Conservation (phyloP, 257 asterid species). For the Schizonepeta tenuifolia region DNA sequence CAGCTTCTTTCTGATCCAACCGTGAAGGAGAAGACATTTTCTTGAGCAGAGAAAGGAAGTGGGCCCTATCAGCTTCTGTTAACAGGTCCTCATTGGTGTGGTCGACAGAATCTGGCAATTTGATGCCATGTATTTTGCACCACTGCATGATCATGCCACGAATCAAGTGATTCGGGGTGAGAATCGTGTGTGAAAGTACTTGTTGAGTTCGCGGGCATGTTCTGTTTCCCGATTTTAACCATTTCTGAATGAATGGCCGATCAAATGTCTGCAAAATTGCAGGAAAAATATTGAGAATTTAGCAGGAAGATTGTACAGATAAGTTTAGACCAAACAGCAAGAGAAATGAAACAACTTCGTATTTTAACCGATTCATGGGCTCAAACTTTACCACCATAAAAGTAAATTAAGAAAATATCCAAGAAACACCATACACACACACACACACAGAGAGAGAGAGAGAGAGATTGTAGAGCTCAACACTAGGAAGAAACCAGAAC, state of each 20-base stretch:
- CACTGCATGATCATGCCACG: conserved; percentile 67
- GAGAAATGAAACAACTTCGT: neutral
- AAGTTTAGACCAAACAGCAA: neutral
- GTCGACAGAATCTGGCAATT: conserved; percentile 52
- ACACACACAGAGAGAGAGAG: neutral
- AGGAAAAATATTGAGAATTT: conserved; percentile 20
- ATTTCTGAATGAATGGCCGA: conserved; percentile 72
- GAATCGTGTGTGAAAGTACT: conserved; percentile 71
- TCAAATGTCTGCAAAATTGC: conserved; percentile 75
- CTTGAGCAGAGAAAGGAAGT: conserved; percentile 55
- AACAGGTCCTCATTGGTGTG: conserved; percentile 50
- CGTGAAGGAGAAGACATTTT: conserved; percentile 53
- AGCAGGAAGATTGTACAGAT: neutral
- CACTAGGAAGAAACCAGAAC: neutral
- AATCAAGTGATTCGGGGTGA: conserved; percentile 74
- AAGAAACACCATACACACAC: too few relatives aligned
- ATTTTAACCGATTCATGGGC: neutral
- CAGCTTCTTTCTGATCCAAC: conserved; percentile 71
- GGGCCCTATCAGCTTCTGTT: conserved; percentile 63
- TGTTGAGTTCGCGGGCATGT: conserved; percentile 83
- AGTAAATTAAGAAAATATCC: neutral
- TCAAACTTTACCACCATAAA: neutral
- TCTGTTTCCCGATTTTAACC: conserved; percentile 77
- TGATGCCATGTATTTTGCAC: conserved; percentile 67
- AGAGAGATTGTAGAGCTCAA: neutral